phyloP scores from a whole-genome alignment of 306 rosid species.

The Fagus crenata region DNA sequence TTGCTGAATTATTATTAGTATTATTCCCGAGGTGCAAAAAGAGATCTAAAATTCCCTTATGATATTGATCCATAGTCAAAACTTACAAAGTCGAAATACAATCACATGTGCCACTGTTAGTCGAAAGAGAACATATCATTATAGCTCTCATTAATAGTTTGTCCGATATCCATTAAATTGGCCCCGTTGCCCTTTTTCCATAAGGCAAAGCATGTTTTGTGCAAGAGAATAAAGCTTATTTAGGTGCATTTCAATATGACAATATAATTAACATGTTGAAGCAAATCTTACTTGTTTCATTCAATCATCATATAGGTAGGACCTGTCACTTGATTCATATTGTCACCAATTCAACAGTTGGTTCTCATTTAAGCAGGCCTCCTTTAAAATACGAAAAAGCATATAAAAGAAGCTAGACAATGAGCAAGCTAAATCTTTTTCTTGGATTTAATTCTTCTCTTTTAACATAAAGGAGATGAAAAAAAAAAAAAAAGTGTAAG shows the following conservation, averaged over 20 bases:
- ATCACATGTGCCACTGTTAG: conserved; percentile 38
- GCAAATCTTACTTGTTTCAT: conserved; percentile 27
- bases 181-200: conserved; percentile 35
- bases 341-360: conserved; percentile 25
- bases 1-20: background rate
- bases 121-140: conserved; percentile 28
- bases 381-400: conserved; percentile 9
- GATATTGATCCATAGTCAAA: conserved; percentile 23
- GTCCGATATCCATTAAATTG: conserved; percentile 40
- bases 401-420: conserved; percentile 6
- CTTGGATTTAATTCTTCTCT: conserved; percentile 27
- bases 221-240: conserved; percentile 19
- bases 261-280: conserved; percentile 35
- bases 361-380: conserved; percentile 17
- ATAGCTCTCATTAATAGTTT: conserved; percentile 43
- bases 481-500: background rate
- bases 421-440: conserved; percentile 33
- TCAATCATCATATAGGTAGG: conserved; percentile 27
- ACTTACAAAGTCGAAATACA: conserved; percentile 15
- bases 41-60: background rate
- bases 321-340: conserved; percentile 7
- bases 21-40: conserved; percentile 11
- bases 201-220: conserved; percentile 40
- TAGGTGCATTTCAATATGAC: conserved; percentile 7
- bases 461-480: conserved; percentile 6